phyloP scores from a whole-genome alignment of 2,329 filamentous ascomycete species.

The Didymella pomorum region DNA sequence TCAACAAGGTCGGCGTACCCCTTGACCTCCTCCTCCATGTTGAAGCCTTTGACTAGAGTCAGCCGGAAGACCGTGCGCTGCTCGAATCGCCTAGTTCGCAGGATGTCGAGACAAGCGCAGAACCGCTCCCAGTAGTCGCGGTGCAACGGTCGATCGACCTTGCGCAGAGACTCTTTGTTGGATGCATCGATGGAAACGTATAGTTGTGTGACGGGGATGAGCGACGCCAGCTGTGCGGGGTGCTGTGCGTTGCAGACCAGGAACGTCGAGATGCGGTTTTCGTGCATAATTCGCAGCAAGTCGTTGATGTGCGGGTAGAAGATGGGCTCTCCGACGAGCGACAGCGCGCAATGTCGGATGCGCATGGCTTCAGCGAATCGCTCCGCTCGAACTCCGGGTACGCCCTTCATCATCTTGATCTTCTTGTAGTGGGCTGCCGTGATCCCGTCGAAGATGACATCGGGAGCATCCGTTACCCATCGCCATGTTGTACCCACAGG shows the following conservation, averaged over 20 bases:
- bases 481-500: conserved; percentile 96
- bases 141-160: conserved; percentile 90
- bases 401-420: conserved; percentile 95
- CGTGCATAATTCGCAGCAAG: conserved; percentile 83
- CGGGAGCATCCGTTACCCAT: conserved; percentile 91
- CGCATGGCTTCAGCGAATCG: conserved; percentile 91
- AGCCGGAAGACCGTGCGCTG: conserved; percentile 95
- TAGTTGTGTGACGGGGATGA: conserved; percentile 89
- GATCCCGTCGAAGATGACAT: conserved; percentile 88
- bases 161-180: conserved; percentile 84
- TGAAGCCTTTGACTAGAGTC: conserved; percentile 97
- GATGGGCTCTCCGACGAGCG: conserved; percentile 94
- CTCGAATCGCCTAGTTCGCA: conserved; percentile 80
- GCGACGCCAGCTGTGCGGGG: conserved; percentile 82
- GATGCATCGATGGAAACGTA: conserved; percentile 97
- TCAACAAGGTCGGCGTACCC: conserved; percentile 92
- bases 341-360: conserved; percentile 91
- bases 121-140: conserved; percentile 98
- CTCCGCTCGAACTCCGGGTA: conserved; percentile 90
- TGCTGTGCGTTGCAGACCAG: conserved; percentile 98
- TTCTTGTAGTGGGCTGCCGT: conserved; percentile 95
- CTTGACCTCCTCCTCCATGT: conserved; percentile 89
- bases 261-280: conserved; percentile 88
- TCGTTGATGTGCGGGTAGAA: conserved; percentile 98
- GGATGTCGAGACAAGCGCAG: conserved; percentile 86